Evolutionary conservation across 2,329 filamentous ascomycete species (phyloP).

Genomic region (Pseudopyricularia javanii): DNA sequence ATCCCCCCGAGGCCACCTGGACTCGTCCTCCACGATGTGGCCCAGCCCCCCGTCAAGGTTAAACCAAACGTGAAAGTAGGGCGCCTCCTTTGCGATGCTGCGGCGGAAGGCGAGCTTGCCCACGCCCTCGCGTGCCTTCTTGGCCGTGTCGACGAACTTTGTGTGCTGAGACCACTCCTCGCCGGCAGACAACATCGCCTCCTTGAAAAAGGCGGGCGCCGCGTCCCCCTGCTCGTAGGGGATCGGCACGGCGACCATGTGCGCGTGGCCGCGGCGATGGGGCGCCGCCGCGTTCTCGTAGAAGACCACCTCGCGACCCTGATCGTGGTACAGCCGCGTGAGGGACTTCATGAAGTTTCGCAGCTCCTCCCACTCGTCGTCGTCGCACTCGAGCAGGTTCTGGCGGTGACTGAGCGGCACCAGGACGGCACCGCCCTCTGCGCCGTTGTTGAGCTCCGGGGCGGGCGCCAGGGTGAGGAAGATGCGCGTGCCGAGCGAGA

Average conservation of each 20-base stretch:
- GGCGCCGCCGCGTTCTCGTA: slow-evolving; percentile 92
- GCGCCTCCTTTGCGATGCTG: slow-evolving; percentile 85
- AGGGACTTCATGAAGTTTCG: slow-evolving; percentile 98
- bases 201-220: slow-evolving; percentile 87
- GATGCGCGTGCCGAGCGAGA: slow-evolving; percentile 75
- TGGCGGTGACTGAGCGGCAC: slow-evolving; percentile 76
- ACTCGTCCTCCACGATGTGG: slow-evolving; percentile 79
- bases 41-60: slow-evolving; percentile 81
- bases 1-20: slow-evolving; percentile 80
- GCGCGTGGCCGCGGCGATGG: slow-evolving; percentile 67
- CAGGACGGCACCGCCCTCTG: slow-evolving; percentile 70
- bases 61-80: slow-evolving; percentile 98
- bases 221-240: slow-evolving; percentile 86
- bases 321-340: slow-evolving; percentile 86
- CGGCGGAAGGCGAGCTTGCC: slow-evolving; percentile 74
- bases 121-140: slow-evolving; percentile 49
- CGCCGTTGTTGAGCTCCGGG: slow-evolving; percentile 64
- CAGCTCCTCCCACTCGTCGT: slow-evolving; percentile 98
- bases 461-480: slow-evolving; percentile 84
- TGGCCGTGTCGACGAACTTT: slow-evolving; percentile 82
- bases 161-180: slow-evolving; percentile 94
- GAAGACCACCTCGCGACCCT: slow-evolving; percentile 85
- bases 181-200: slow-evolving; percentile 78
- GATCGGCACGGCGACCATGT: slow-evolving; percentile 75
- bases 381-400: slow-evolving; percentile 94